Base-by-base conservation (phyloP, 768 basidiomycete genomes). In the Psilocybe azurescens region DNA sequence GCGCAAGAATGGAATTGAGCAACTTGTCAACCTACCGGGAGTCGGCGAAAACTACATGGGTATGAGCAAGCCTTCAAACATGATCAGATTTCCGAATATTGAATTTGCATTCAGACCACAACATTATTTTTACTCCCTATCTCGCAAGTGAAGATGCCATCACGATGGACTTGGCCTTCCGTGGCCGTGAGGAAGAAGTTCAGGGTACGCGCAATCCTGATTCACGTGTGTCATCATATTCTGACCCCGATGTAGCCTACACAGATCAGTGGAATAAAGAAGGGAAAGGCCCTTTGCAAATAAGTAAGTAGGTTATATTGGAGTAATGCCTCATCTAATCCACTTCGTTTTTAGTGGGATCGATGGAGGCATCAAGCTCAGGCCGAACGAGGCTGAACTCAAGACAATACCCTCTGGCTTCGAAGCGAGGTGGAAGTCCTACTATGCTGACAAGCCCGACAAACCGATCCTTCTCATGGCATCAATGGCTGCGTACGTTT, bases 31-130 rank as follows among this genome's bases (percentile, higher is more conserved):
- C 56, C 81, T 92, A 14, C 89, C 90, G 2, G 88, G 88, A 18
- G 91, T 95, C 0, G 91, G 92, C 2, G 86, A 89, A 69, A 85
- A 91, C 61, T 85, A 83, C 54, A 78, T 80, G 64, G 86, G 85
- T 82, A 55, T 44, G 64, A 30, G 7, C 38, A 8, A 36, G 18
- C 5, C 5, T 39, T 8, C 10, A 53, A 54, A 38, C 36, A 8
- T n/a, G 18, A 62, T 52, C n/a, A 18, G 28, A 41, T 24, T 41
- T 39, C 39, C 28, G n/a, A 44, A 16, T 38, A 24, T 39, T 53
- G 44, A 58, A 11, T 29, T 8, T 53, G 29, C 38, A 11, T 48
- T 13, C 29, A 84, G 83, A 83, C 62, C 83, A 83, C 61, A 78
- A 76, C 60, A 49, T 75, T 33, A 62, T 73, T 2, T 70, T 78